Percentiles rank a stretch among this genome's conserved stretches.
Conservation (phyloP, 2,329 filamentous ascomycete species). For the Xylariales sp. region DNA sequence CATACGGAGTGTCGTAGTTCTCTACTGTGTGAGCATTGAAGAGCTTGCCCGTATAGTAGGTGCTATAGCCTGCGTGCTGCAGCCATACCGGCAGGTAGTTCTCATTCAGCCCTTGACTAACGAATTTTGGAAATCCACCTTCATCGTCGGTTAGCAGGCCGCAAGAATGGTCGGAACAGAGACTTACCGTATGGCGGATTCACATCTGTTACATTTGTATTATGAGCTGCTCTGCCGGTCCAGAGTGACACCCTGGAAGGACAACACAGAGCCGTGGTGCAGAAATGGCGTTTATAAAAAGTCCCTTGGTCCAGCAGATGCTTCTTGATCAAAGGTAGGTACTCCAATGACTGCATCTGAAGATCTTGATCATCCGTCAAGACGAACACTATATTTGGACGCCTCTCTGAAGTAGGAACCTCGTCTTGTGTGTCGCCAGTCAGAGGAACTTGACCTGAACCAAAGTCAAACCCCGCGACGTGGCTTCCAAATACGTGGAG, state of each 20-base stretch:
- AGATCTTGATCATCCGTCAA: constrained; percentile 66
- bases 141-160: too few species aligned
- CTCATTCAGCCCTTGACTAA: constrained; percentile 59
- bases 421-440: too few species aligned
- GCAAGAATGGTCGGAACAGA: too few species aligned
- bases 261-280: constrained; percentile 63
- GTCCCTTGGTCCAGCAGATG: constrained; percentile 55
- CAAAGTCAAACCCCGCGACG: too few species aligned
- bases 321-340: constrained; percentile 54
- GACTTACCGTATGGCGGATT: constrained; percentile 49
- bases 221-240: constrained; percentile 64
- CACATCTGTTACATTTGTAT: constrained; percentile 63
- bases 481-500: too few species aligned
- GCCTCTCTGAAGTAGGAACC: too few species aligned
- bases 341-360: constrained; percentile 54
- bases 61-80: constrained; percentile 63
- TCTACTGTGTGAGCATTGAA: constrained; percentile 59
- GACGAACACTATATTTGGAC: constrained; percentile 61
- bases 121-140: constrained; percentile 62
- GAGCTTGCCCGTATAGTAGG: constrained; percentile 70
- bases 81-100: constrained; percentile 68
- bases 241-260: constrained; percentile 61
- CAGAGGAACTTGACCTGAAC: too few species aligned
- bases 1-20: constrained; percentile 56
- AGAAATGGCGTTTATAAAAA: constrained; percentile 58